Evolutionary conservation across 345 rosid genomes (phyloP), one percentile per base, ranked within the genome.

Genomic region (Populus nigra): DNA sequence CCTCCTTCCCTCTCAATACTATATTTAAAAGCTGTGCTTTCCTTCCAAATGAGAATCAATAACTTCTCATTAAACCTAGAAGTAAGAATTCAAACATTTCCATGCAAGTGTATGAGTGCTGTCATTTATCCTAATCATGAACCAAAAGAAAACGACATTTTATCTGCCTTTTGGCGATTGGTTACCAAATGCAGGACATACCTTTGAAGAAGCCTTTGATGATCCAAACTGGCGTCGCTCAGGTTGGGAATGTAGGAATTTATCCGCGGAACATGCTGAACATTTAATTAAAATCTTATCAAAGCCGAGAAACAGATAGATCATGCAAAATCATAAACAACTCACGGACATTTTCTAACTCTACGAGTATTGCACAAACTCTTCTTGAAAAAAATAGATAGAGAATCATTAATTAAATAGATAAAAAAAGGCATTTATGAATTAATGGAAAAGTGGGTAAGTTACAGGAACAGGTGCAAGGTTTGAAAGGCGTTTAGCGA

Each of bases 131-230:
- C 16, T 47, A 45, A 45, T 45, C 49, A 4, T 47, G 50, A 13
- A 41, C 45, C 45, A 41, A 41, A 41, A 4, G 5, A 47, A 47
- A 15, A 47, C 12, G 50, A 15, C 50, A 47, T 47, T 41, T 45
- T 47, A 13, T 47, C 50, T 47, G 50, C 50, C 6, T 47, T 47
- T 47, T 4, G 16, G 50, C 17, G 18, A 12, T 15, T 47, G 17
- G 82, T 35, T 69, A 76, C 65, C 35, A 75, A 83, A 76, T 23
- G 69, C 55, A 29, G 76, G 69, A 83, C 35, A 35, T 80, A 93
- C 98, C 98, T 93, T 83, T 91, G 91, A 23, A 88, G 84, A 84
- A 95, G 98, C 85, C 93, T 93, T 73, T 91, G 94, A 86, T 95
- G 92, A 85, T 95, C 99, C 85, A 91, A 78, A 82, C 89, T 93